Conservation (phyloP, 495 filamentous ascomycete species). For the Hypoxylon lienhwacheense region DNA sequence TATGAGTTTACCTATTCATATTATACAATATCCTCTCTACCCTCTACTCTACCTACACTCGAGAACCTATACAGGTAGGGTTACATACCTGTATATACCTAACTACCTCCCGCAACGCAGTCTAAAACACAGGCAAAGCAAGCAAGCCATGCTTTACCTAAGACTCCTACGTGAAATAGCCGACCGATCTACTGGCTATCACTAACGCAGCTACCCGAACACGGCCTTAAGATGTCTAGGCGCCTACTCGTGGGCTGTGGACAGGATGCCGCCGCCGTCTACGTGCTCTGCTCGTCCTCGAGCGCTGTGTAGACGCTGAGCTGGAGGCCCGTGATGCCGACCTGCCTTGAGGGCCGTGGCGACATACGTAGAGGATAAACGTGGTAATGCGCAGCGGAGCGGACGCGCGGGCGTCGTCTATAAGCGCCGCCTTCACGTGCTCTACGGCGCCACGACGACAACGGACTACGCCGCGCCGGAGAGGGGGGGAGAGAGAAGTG, state of each 20-base stretch:
- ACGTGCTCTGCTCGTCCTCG: constrained; percentile 62
- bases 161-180: too few species aligned
- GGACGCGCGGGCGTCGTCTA: constrained; percentile 66
- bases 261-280: constrained; percentile 67
- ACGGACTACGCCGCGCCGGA: constrained; percentile 60
- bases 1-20: too few species aligned
- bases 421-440: constrained; percentile 69
- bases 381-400: constrained; percentile 54
- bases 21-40: too few species aligned
- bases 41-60: too few species aligned
- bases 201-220: constrained; percentile 4
- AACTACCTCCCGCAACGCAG: too few species aligned
- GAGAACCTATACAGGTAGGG: too few species aligned
- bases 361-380: constrained; percentile 48
- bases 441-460: constrained; percentile 65
- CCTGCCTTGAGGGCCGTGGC: constrained; percentile 70
- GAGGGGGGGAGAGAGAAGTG: constrained; percentile 60
- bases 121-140: too few species aligned
- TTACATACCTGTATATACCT: too few species aligned
- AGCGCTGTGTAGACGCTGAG: constrained; percentile 71
- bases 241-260: constrained; percentile 63
- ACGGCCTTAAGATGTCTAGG: constrained; percentile 24
- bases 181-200: neutral
- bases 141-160: too few species aligned
- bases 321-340: constrained; percentile 62